Evolutionary conservation across 805 yeast genomes (phyloP).

Genomic region (Metschnikowia similis): DNA sequence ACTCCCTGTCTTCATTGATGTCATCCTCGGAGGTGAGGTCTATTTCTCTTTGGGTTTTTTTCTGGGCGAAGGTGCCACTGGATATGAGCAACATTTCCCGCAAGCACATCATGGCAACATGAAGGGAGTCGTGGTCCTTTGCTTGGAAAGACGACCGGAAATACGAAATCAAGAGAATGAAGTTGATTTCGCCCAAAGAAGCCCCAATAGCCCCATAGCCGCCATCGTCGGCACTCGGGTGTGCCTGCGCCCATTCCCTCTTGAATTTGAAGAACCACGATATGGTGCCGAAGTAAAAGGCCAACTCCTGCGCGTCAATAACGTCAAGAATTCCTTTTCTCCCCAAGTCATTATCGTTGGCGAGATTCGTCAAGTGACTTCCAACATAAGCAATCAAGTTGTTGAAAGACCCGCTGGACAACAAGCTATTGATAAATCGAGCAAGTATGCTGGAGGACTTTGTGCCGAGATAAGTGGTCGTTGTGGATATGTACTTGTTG

Average conservation of each 20-base stretch:
- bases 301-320: slow-evolving; percentile 35
- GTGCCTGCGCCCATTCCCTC: slow-evolving; percentile 25
- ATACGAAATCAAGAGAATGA: slow-evolving; percentile 47
- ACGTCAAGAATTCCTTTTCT: slow-evolving; percentile 25
- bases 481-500: slow-evolving; percentile 27
- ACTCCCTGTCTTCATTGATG: slow-evolving; percentile 45
- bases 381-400: slow-evolving; percentile 54
- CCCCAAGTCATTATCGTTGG: slow-evolving; percentile 14
- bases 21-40: slow-evolving; percentile 24
- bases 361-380: slow-evolving; percentile 14
- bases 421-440: slow-evolving; percentile 49
- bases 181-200: slow-evolving; percentile 57
- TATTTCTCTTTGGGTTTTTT: slow-evolving; percentile 12
- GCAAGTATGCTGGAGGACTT: slow-evolving; percentile 28
- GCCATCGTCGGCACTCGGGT: neutral
- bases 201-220: slow-evolving; percentile 47
- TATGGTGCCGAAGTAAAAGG: slow-evolving; percentile 51
- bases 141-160: slow-evolving; percentile 40
- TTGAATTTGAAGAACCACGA: slow-evolving; percentile 79
- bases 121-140: slow-evolving; percentile 57
- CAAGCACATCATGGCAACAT: slow-evolving; percentile 66
- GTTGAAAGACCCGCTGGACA: slow-evolving; percentile 73
- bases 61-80: slow-evolving; percentile 37
- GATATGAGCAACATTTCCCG: slow-evolving; percentile 54
- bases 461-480: slow-evolving; percentile 26